Evolutionary conservation across 2,329 filamentous ascomycete species (phyloP), one percentile per base, ranked within the genome.

Genomic region (Verticillium zaregamsianum): DNA sequence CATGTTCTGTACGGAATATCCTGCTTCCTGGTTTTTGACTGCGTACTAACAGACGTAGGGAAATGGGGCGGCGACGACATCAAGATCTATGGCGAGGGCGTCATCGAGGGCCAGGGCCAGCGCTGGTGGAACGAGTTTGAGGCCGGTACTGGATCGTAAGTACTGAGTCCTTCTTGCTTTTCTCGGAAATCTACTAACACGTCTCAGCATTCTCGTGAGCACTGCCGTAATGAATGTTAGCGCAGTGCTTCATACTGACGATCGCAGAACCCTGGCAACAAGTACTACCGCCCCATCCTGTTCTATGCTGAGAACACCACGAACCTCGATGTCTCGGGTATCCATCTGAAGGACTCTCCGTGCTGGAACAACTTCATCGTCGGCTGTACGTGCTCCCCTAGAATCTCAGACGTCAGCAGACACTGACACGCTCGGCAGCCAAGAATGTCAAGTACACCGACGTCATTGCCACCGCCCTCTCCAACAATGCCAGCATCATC

Each of bases 361-460:
- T 86, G 83, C 76, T 88, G 86, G 85, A 87, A 82, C 2, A 88
- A 85, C 68, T 88, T 87, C 67, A 75, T 88, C 39, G 83, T 88
- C 15, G 81, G 80, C 45, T 86, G 62, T 64, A 52, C 57, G 62
- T n/a, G 15, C 5, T 5, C 8, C 20, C 2, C 3, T 6, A 25
- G 20, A 1, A 4, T n/a, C 7, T 17, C 11, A 11, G 5, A 33
- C 54, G 28, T 28, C 52, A 15, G 31, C 1, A 31, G 33, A 56
- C 23, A 60, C 45, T 23, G 6, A 23, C 33, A 4, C 11, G 14
- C 6, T 31, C 57, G 57, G 5, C 5, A 52, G 45, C 77, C 55
- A 74, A 85, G 68, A 81, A 85, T 63, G 73, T 86, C 58, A 76
- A 78, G 2, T 85, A 83, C 61, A 79, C 81, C 45, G 76, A 85